Base-by-base conservation (phyloP, 73 alveolate species). In the Stentor roeselii region DNA sequence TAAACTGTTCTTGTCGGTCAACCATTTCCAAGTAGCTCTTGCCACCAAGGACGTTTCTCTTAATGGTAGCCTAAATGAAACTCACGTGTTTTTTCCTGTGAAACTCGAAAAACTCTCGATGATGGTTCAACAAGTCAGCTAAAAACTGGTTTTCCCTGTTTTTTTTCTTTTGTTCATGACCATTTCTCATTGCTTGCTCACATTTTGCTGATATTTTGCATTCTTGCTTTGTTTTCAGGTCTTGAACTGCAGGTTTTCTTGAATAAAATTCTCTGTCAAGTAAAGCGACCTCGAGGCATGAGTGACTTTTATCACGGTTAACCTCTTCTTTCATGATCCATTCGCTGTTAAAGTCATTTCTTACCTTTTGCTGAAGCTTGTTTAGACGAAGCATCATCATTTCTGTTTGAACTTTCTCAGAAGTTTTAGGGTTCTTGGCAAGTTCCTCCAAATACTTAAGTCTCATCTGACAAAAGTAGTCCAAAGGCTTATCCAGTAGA, bases 121-220 rank as follows among this genome's bases (percentile, higher is more conserved):
- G 93, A 75, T 95, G 96, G 58, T 89, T 91, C 35, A 94, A 88
- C 30, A 97, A 83, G 60, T 95, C 95, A 60, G 93, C 86, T 83
- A 97, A 88, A 84, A 97, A 93, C 89, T 94, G 98, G 88, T 86
- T 96, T 76, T 97, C 98, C 58, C 94, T 88, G 60, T 41, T 76
- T 41, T 76, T 76, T 39, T 38, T 76, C n/a, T 41, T 37, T 15
- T 15, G 78, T n/a, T 76, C 84, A 21, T 76, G 84, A 35, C 84
- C 84, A 37, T 39, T 76, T n/a, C 60, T 14, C 84, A 76, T 76
- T 15, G 78, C 84, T 6, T 39, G 30, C 21, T 76, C 84, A 76
- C 30, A 76, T 2, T 40, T 76, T n/a, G 36, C 76, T 1, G 30
- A n/a, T 38, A 76, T 76, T 39, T 35, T 39, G 36, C 21, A 14